Evolutionary conservation across 2,329 filamentous ascomycete species (phyloP).

Genomic region (Seiridium cupressi): DNA sequence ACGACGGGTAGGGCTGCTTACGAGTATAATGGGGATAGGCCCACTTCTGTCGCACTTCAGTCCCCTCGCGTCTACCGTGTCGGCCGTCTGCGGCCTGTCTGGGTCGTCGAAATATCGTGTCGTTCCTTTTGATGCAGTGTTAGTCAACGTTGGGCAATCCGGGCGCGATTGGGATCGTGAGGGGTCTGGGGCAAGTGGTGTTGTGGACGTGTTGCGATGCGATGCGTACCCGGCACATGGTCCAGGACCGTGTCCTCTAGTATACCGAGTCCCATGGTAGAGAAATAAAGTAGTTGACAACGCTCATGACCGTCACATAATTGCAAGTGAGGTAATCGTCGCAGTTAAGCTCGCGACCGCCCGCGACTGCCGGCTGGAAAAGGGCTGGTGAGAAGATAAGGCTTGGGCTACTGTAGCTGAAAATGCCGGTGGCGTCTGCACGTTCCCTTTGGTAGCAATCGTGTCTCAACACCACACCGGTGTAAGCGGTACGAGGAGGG

Average conservation of each 20-base stretch:
- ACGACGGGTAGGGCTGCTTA: slow-evolving; percentile 32
- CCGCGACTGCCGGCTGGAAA: neutral
- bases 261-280: slow-evolving; percentile 67
- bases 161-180: neutral
- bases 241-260: slow-evolving; percentile 65
- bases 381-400: neutral
- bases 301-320: no score
- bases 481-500: neutral
- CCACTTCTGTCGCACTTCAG: slow-evolving; percentile 74
- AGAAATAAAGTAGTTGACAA: neutral
- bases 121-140: slow-evolving; percentile 38
- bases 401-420: neutral
- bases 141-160: neutral
- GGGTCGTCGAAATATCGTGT: slow-evolving; percentile 64
- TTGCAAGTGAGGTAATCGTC: no score
- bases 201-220: neutral
- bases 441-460: slow-evolving; percentile 10
- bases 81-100: slow-evolving; percentile 41
- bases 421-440: neutral
- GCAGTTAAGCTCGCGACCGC: neutral
- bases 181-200: neutral
- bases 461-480: neutral
- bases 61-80: slow-evolving; percentile 35
- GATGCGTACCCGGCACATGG: slow-evolving; percentile 67
- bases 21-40: slow-evolving; percentile 70